Base-by-base conservation (phyloP, 225 moss, liverwort and hornwort genomes). In the Sphagnum tenellum region DNA sequence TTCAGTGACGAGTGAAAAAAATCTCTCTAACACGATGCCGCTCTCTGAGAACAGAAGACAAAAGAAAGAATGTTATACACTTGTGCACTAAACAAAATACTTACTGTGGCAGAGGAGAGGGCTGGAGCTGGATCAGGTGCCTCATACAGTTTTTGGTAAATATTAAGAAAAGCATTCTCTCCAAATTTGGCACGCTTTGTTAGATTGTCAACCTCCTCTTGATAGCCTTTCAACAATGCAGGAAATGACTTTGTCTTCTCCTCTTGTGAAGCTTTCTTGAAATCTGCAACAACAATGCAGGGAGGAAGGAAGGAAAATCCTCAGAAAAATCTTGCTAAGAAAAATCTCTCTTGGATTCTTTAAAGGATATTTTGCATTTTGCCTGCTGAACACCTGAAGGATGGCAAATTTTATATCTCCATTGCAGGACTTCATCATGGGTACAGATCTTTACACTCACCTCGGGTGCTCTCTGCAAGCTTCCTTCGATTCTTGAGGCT, bases 101-200 rank as follows among this genome's bases (percentile, higher is more conserved):
- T 92, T 84, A 95, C 95, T 75, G 87, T 76, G 71, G 89, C 91
- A 76, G 95, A 82, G 60, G 89, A 75, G 64, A 91, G 92, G 57
- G 86, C 95, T 69, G 89, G 84, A 59, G 88, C 88, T 64, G 95
- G 95, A 67, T 95, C 92, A 48, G 94, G 90, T 64, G 91, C 95
- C 78, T 95, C 95, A 68, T 91, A 95, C 46, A 95, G 91, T 77
- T 89, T 95, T 70, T 95, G 95, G 51, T 95, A 95, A 44, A 95
- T 81, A 73, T 88, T 92, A 29, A 95, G 89, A 62, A 95, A 91
- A n/a, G 95, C 71, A 78, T 95, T 95, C 64, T 95, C 95, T 72
- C 95, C 95, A 79, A 82, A 94, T 77, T 94, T 94, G n/a, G 94
- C 88, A 72, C 94, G 71, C 82, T 94, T 94, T 7, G 90, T 94